These are phyloP conservation scores for Phyllostachys edulis DNA, from an alignment of 176 grass and related monocot species.

Conservation along the genomic window DNA sequence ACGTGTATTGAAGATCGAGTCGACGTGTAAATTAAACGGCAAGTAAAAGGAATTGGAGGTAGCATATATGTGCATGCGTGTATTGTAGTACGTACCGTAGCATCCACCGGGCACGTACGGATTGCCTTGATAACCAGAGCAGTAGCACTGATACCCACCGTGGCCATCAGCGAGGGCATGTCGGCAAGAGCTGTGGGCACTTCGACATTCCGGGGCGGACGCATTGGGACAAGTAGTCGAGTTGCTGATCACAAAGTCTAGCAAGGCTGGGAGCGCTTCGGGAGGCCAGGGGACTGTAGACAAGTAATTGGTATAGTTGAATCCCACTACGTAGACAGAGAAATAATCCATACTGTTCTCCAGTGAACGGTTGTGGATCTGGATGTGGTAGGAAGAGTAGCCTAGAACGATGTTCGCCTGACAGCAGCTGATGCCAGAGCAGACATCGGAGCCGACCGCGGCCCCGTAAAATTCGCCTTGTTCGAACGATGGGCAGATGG, in stretches of 20 bases:
- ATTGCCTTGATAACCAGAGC: slow-evolving; percentile 52
- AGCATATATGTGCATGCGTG: no score
- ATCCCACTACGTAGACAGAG: not conserved
- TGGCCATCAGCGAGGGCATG: no score
- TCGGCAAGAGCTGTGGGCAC: slow-evolving; percentile 32
- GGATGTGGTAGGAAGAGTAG: slow-evolving; percentile 32
- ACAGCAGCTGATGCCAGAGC: no score
- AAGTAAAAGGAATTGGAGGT: no score
- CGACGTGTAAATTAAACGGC: no score
- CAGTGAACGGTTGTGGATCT: not conserved
- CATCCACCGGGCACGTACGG: slow-evolving; percentile 40
- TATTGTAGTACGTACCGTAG: not conserved
- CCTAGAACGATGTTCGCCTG: slow-evolving; percentile 7
- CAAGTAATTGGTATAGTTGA: not conserved
- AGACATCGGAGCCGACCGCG: not conserved
- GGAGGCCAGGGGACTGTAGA: no score
- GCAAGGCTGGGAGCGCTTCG: not conserved
- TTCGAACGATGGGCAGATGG: not conserved
- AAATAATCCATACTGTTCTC: no score
- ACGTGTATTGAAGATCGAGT: no score
- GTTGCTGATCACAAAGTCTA: slow-evolving; percentile 47
- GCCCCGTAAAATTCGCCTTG: no score
- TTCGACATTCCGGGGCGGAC: slow-evolving; percentile 6
- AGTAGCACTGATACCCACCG: slow-evolving; percentile 40
- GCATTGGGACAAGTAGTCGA: not conserved